Evolutionary conservation across 2,329 filamentous ascomycete genomes (phyloP).

Genomic region (Fusarium temperatum): DNA sequence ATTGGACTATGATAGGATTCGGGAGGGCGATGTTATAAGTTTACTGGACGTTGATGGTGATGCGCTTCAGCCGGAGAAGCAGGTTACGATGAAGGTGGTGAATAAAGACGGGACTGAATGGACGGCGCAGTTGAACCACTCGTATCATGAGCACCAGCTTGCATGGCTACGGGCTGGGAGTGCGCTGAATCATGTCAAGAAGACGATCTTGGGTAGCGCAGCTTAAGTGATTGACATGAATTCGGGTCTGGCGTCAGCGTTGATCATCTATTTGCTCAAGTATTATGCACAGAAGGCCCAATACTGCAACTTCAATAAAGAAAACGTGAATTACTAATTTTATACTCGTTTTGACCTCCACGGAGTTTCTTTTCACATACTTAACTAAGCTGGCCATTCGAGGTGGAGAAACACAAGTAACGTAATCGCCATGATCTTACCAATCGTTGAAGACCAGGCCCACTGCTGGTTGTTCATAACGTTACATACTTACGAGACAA

Average conservation of each 20-base stretch:
- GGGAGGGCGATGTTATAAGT: conserved; percentile 5
- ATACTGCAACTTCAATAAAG: rapidly evolving
- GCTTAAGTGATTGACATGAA: neutral
- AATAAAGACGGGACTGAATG: conserved; percentile 1
- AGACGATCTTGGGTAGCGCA: neutral
- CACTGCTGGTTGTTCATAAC: neutral
- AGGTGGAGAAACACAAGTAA: neutral
- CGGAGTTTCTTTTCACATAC: no score
- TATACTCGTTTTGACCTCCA: neutral
- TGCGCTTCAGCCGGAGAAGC: neutral
- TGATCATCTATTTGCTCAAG: no score
- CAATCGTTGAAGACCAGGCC: neutral
- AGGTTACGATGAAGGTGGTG: conserved; percentile 16
- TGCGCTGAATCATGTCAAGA: conserved; percentile 21
- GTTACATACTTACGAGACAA: neutral
- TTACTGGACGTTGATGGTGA: conserved; percentile 10
- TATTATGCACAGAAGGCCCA: no score
- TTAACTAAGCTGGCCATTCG: neutral
- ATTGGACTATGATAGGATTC: conserved; percentile 80
- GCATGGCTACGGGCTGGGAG: conserved; percentile 21
- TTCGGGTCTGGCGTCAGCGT: neutral
- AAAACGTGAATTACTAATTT: neutral
- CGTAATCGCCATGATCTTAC: neutral
- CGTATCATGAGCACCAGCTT: conserved; percentile 15
- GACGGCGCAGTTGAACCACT: conserved; percentile 20